Percentiles rank a stretch among this genome's conserved stretches.
Conservation (phyloP, 805 yeast species). For the Starmerella riodocensis region DNA sequence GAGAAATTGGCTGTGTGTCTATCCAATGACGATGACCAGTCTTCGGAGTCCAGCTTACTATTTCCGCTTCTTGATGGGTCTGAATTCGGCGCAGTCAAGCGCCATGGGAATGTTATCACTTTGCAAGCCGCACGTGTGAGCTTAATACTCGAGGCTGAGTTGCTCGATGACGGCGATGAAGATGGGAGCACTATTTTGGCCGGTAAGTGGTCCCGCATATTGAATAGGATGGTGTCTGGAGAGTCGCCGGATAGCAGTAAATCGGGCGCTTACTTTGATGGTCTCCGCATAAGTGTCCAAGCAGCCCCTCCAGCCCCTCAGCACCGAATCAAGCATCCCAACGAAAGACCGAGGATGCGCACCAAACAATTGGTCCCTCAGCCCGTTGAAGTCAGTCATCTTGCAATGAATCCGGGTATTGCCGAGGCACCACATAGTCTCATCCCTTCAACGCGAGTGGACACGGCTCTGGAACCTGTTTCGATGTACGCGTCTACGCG, state of each 20-base stretch:
- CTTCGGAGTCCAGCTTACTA: slow-evolving; percentile 3
- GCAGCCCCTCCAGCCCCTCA: background rate
- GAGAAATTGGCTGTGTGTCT: slow-evolving; percentile 16
- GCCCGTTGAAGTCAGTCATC: background rate
- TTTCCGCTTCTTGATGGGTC: slow-evolving; percentile 16
- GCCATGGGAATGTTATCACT: slow-evolving; percentile 17
- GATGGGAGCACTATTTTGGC: slow-evolving; percentile 3
- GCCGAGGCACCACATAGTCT: background rate
- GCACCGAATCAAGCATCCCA: background rate
- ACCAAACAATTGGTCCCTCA: slow-evolving; percentile 1
- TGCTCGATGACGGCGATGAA: slow-evolving; percentile 1
- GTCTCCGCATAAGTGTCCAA: slow-evolving; percentile 13
- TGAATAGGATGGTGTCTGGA: slow-evolving; percentile 10
- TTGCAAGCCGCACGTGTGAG: slow-evolving; percentile 9
- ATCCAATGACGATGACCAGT: background rate
- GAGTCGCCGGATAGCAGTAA: background rate
- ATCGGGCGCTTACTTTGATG: slow-evolving; percentile 3
- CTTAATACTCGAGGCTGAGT: slow-evolving; percentile 12
- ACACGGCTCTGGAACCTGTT: background rate
- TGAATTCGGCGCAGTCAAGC: slow-evolving; percentile 15
- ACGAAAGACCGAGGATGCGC: background rate
- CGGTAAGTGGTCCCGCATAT: slow-evolving; percentile 17
- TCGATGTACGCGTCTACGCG: background rate
- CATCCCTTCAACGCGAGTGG: too few species aligned
- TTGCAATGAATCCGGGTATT: background rate